A percentile compares a stretch with the other conserved stretches of the same genome.
Conservation (phyloP, 192 early-diverging fungal genomes). For the Mortierella claussenii region DNA sequence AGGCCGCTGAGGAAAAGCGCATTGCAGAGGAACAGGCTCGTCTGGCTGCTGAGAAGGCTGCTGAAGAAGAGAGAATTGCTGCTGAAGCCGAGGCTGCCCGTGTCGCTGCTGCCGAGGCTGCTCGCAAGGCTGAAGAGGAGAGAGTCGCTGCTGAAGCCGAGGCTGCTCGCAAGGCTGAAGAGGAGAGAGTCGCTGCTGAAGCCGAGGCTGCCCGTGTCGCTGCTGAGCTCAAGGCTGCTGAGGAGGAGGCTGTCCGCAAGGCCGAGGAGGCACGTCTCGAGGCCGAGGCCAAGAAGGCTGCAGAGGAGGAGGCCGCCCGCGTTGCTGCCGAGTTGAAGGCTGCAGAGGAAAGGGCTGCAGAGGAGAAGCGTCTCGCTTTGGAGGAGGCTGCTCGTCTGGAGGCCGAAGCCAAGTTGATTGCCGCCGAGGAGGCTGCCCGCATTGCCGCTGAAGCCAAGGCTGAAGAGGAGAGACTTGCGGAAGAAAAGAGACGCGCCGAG, state of each 20-base stretch:
- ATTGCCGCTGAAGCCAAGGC: constrained; percentile 11
- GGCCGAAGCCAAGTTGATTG: constrained; percentile 17
- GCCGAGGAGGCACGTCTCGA: constrained; percentile 8
- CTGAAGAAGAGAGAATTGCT: too few relatives aligned
- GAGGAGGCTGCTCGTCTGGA: constrained; percentile 18
- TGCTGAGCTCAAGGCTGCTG: constrained; percentile 16
- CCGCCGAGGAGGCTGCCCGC: constrained; percentile 24
- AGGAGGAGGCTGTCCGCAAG: not conserved
- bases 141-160: too few relatives aligned
- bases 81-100: constrained; percentile 9
- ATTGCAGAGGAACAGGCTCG: constrained; percentile 15
- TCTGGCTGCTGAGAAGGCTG: constrained; percentile 14
- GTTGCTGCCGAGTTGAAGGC: constrained; percentile 10
- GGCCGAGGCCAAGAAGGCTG: constrained; percentile 24
- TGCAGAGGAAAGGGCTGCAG: constrained; percentile 18
- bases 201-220: constrained; percentile 28
- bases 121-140: constrained; percentile 7
- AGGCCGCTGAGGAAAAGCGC: constrained; percentile 15
- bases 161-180: constrained; percentile 6
- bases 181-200: too few relatives aligned
- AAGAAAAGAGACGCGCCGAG: constrained; percentile 5
- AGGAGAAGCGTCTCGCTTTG: constrained; percentile 8
- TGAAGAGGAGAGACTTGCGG: constrained; percentile 7
- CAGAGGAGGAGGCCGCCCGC: constrained; percentile 4
- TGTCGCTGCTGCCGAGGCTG: constrained; percentile 10